phyloP scores from a whole-genome alignment of 495 filamentous ascomycete genomes.

The Talaromyces thailandensis region DNA sequence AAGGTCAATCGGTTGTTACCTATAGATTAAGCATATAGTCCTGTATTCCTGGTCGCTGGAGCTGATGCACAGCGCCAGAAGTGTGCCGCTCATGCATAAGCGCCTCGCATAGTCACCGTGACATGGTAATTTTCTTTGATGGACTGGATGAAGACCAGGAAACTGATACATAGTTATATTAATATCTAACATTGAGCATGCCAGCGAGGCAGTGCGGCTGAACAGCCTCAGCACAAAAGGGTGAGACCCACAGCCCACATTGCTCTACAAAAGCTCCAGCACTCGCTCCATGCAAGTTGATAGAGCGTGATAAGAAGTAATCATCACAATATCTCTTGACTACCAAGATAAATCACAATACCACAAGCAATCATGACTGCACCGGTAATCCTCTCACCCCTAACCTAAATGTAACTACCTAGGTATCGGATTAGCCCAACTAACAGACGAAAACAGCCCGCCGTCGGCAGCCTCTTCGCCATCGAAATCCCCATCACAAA shows the following conservation, averaged over 20 bases:
- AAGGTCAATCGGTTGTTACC: neutral
- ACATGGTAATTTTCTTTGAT: neutral
- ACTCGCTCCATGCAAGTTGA: neutral
- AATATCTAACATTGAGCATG: neutral
- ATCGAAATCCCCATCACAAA: conserved; percentile 3
- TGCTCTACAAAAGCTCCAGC: neutral
- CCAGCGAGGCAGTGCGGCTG: neutral
- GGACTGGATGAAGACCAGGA: neutral
- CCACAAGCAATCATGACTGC: neutral
- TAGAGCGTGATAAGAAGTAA: neutral
- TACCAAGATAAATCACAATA: neutral
- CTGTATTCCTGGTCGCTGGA: neutral
- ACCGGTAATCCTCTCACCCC: neutral
- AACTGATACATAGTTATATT: neutral
- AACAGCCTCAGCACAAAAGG: neutral
- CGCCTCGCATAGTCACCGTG: neutral
- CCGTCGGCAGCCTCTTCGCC: conserved; percentile 1
- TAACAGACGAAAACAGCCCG: neutral
- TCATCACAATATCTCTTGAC: neutral
- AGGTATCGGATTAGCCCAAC: neutral
- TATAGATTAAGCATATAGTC: no score
- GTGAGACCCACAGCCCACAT: neutral
- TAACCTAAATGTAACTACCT: no score
- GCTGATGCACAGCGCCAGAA: neutral
- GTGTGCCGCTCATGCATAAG: neutral